Percentiles rank a stretch among this genome's conserved stretches.
Conservation (phyloP, 2,329 filamentous ascomycete species). For the Neoascochyta sp. region DNA sequence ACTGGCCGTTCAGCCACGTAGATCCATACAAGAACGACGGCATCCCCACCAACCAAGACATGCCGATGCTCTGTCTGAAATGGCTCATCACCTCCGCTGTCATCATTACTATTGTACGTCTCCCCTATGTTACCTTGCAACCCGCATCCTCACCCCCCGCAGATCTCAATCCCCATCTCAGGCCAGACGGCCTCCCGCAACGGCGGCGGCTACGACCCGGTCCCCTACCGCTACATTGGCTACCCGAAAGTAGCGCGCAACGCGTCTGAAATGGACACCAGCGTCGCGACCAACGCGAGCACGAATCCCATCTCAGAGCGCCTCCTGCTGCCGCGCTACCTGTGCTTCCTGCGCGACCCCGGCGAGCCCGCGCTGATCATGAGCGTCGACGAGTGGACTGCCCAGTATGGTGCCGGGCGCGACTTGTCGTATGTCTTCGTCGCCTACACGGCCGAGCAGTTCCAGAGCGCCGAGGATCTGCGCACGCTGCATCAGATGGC, state of each 20-base stretch:
- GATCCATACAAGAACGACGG: slow-evolving; percentile 18
- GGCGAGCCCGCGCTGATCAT: slow-evolving; percentile 17
- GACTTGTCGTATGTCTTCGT: slow-evolving; percentile 40
- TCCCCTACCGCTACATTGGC: slow-evolving; percentile 28
- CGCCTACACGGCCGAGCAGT: slow-evolving; percentile 44
- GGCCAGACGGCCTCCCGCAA: slow-evolving; percentile 16
- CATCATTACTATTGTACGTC: slow-evolving; percentile 23
- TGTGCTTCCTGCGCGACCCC: slow-evolving; percentile 26
- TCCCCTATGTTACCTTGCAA: neutral
- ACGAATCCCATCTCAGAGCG: slow-evolving; percentile 26
- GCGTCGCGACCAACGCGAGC: slow-evolving; percentile 6
- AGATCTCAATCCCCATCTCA: slow-evolving; percentile 21
- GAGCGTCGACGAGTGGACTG: slow-evolving; percentile 27
- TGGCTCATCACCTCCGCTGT: slow-evolving; percentile 26
- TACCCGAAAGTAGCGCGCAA: slow-evolving; percentile 34
- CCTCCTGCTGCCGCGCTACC: slow-evolving; percentile 23
- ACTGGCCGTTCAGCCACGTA: slow-evolving; percentile 31
- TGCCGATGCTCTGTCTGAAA: slow-evolving; percentile 23
- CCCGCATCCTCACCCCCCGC: neutral
- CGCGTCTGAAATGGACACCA: slow-evolving; percentile 18
- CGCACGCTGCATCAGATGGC: slow-evolving; percentile 36
- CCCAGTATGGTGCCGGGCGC: slow-evolving; percentile 16
- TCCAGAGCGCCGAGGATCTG: slow-evolving; percentile 28
- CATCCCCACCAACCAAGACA: slow-evolving; percentile 18
- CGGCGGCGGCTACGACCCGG: slow-evolving; percentile 22